These are phyloP conservation scores for Solanum bulbocastanum DNA, from an alignment of 257 asterid species.

Conservation along the genomic window DNA sequence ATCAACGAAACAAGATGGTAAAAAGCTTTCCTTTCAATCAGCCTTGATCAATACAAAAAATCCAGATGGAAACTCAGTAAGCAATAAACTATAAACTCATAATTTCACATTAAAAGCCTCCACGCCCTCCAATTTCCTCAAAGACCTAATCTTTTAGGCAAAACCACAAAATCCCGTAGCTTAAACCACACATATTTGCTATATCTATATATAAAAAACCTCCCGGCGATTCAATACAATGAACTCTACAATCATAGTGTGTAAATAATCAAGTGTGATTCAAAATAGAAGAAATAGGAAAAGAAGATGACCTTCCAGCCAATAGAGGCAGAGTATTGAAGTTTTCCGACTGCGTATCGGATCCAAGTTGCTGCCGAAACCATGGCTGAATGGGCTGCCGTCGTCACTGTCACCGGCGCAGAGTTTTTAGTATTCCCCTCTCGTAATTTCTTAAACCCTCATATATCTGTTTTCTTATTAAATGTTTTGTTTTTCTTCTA, in stretches of 20 bases:
- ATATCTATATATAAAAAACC: background rate
- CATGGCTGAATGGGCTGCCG: conserved; percentile 23
- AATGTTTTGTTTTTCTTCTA: background rate
- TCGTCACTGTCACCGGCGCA: background rate
- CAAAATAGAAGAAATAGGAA: background rate
- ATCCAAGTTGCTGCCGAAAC: conserved; percentile 51
- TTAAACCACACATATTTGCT: background rate
- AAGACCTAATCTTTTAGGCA: background rate
- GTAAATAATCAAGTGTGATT: background rate
- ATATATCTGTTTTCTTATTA: background rate
- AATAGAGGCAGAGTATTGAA: conserved; percentile 41
- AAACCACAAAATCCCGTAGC: background rate
- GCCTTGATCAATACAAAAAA: background rate
- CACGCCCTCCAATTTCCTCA: background rate
- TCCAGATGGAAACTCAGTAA: background rate
- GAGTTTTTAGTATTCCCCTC: background rate
- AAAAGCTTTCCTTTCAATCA: background rate
- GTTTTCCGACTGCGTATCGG: conserved; percentile 44
- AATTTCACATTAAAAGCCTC: background rate
- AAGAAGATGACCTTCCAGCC: conserved; percentile 35
- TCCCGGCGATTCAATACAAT: background rate
- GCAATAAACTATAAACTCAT: background rate
- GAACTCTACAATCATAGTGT: background rate
- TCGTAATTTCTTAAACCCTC: conserved; percentile 15
- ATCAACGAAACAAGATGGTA: background rate